These are phyloP conservation scores for Vitis hybrid DNA, from an alignment of 177 flowering plant species.

Conservation along the genomic window DNA sequence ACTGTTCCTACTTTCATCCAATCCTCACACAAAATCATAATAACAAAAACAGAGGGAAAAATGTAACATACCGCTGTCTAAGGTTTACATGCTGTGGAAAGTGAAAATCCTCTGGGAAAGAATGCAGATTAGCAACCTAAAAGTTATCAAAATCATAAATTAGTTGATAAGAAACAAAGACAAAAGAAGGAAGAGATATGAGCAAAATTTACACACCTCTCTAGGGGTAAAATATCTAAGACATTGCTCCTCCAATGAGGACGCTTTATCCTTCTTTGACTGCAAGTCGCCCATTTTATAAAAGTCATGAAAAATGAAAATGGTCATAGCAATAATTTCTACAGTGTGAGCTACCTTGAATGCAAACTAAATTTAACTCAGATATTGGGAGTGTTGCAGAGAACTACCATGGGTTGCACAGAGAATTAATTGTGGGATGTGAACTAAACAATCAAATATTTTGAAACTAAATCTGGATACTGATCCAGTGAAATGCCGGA, in stretches of 20 bases:
- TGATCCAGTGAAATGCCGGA: too few species aligned
- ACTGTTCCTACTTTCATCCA: too few species aligned
- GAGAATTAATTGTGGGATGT: too few species aligned
- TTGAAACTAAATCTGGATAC: too few species aligned
- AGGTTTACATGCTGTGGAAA: constrained; percentile 75
- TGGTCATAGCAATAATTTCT: neutral
- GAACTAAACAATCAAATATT: too few species aligned
- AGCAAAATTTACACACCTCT: constrained; percentile 51
- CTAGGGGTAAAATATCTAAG: constrained; percentile 95
- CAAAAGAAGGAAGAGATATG: neutral
- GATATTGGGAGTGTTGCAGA: too few species aligned
- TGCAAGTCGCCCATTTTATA: constrained; percentile 22
- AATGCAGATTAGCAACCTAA: constrained; percentile 93
- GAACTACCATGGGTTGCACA: too few species aligned
- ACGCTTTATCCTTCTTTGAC: constrained; percentile 43
- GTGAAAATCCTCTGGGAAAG: constrained; percentile 73
- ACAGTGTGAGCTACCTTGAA: too few species aligned
- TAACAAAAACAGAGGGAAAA: neutral
- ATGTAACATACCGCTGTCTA: constrained; percentile 64
- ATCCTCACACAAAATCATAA: too few species aligned
- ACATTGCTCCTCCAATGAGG: constrained; percentile 50
- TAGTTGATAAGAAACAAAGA: neutral
- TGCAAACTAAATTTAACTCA: too few species aligned
- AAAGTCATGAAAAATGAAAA: neutral
- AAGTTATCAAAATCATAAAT: constrained; percentile 1